phyloP scores from a whole-genome alignment of 805 yeast genomes.

The Groenewaldozyma tartarivorans region DNA sequence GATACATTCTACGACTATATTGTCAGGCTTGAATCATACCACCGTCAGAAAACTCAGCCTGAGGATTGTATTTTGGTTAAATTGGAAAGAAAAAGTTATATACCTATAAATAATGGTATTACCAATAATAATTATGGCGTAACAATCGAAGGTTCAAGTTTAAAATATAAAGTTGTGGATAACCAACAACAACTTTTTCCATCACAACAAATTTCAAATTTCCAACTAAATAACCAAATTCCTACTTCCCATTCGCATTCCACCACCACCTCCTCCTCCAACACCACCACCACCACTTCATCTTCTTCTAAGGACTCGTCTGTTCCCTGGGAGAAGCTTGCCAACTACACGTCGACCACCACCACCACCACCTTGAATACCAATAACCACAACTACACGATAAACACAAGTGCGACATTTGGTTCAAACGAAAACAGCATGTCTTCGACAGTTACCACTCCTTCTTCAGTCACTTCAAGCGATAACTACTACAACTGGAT shows the following conservation, averaged over 20 bases:
- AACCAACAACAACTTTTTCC: neutral
- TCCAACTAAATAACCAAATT: neutral
- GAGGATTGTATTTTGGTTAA: too few species aligned
- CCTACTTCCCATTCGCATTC: neutral
- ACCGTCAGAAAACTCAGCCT: too few species aligned
- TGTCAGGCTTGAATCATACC: too few species aligned
- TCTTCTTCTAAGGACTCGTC: neutral
- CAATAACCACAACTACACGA: neutral
- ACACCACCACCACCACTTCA: neutral
- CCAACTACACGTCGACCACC: neutral
- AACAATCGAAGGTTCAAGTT: too few species aligned
- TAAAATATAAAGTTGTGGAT: too few species aligned
- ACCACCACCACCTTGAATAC: constrained; percentile 4
- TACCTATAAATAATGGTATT: too few species aligned
- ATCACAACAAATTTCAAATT: neutral
- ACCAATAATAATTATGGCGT: too few species aligned
- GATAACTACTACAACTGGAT: neutral
- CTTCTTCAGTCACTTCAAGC: neutral
- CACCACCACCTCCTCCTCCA: neutral
- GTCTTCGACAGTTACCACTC: too few species aligned
- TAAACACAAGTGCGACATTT: neutral
- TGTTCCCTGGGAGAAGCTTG: neutral
- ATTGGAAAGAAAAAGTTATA: too few species aligned
- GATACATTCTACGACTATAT: too few species aligned
- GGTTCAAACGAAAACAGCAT: too few species aligned